Base-by-base conservation (phyloP, 1,139 yeast genomes). In the Lodderomyces margitis region DNA sequence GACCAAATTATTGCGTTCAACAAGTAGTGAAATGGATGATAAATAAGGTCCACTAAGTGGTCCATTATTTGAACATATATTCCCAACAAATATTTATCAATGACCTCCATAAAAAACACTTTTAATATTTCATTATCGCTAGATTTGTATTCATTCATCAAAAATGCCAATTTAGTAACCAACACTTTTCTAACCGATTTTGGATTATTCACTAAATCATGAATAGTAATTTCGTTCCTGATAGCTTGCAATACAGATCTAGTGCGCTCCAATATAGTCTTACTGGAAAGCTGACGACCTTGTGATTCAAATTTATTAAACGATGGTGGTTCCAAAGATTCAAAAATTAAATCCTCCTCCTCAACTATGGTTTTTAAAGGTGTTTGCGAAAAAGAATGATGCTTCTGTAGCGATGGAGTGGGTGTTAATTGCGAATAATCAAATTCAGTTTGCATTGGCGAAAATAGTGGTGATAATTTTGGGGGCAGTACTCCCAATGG, bases 41-140 rank as follows among this genome's bases (percentile, higher is more conserved):
- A 12, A 42, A 30, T 37, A 34, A 48, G 6, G 19, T 39, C 41
- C 20, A 31, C 20, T 41, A 36, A 33, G 36, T 48, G 16, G 19
- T 39, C 39, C 34, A 41, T 34, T 4, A 45, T 11, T 14, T 17
- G 14, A n/a, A 36, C 32, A 35, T 40, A 41, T 10, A 40, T 17
- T 2, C 33, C 27, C 28, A 39, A 34, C 33, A 55, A 38, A 37
- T 53, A 49, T n/a, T 44, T 49, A 15, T 49, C 49, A 5, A 47
- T 37, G n/a, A 57, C 20, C 30, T 58, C 57, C 56, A 57, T 54
- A 4, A 51, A 6, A 3, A 51, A 37, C 7, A 44, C 27, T 37
- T 49, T 56, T 8, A 47, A 15, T 12, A 45, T 32, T 33, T 42
- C 36, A 28, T 40, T 36, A 27, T 42, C 44, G 9, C 39, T 33